Evolutionary conservation across 2,329 filamentous ascomycete genomes (phyloP), one percentile per base, ranked within the genome.

Genomic region (Aureobasidium sp.): DNA sequence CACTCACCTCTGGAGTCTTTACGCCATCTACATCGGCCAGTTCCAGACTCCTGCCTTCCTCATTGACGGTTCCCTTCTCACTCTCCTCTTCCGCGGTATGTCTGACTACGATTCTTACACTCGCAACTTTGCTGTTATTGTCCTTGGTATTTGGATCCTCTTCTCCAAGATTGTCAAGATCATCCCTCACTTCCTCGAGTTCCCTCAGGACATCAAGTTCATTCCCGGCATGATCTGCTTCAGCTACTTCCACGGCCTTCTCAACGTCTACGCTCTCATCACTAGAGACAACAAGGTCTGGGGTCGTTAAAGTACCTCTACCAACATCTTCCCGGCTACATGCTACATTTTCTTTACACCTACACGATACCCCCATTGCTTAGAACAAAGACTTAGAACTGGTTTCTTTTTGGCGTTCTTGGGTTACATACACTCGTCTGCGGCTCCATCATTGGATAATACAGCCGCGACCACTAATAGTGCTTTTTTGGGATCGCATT

Each of bases 121-220:
- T 29, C 25, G 37, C 59, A 43, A 43, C 19, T 7, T 42, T 45
- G 49, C 61, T 13, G 59, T 67, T 53, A 37, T 60, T 23, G 35
- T 43, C 13, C 57, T 69, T 13, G 63, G 69, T 3, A 3, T 61
- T n/a, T 85, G 78, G 77, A 78, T 85, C 47, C 46, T 83, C 11
- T 67, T 72, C n/a, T 77, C 77, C 37, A 87, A 87, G 74, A 67
- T 78, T 19, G 70, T 84, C 64, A 86, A 86, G 74, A 70, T 83
- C 15, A 68, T 79, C 0, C 75, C 79, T 0, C 79, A 85, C 66
- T 80, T 84, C 63, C 58, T 66, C 4, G 74, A 74, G 0, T 63
- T 85, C 63, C 83, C 83, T 0, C 60, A 66, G 1, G 84, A 87
- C 66, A 62, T 83, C 2, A 53, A 72, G 0, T 77, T 80, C 60